Base-by-base conservation (phyloP, 345 rosid species). In the Brassica napus region DNA sequence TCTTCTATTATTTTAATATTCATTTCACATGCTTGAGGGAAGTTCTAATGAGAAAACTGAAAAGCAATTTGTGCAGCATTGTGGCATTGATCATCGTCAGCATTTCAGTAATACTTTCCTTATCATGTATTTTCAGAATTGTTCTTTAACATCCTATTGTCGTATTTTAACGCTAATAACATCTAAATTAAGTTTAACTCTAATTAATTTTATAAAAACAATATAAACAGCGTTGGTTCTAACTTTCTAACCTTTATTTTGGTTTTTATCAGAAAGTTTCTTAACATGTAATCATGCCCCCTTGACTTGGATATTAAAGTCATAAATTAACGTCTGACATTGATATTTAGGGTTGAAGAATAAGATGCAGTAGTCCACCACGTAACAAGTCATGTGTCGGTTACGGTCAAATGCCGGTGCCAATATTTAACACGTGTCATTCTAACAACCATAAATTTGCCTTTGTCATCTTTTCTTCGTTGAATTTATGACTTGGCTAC, bases 351-450 rank as follows among this genome's bases (percentile, higher is more conserved):
- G 65, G 82, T 34, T 58, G 54, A 42, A 32, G 74, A 73, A 73
- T 49, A 79, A 54, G 26, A 63, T 30, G 62, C 35, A 74, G 1
- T 37, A 57, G 84, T 64, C 83, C 37, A 73, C 86, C 92, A 85
- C 91, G 91, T 86, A 91, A 80, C 87, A 52, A 62, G 81, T 47
- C 68, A 74, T 35, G 77, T 86, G 89, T 84, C 89, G 86, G 87
- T 86, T 72, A 70, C 83, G 89, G 97, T 91, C 92, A 89, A 91
- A 85, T 68, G 92, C 79, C 94, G 94, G 97, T 89, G 90, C 91
- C 91, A 71, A 76, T 70, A 49, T 0, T 0, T 14, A 3, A 80
- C 87, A 89, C 91, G 90, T 91, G 90, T 82, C 74, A 16, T 84
- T 65, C 79, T 70, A 3, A 52, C 4, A 71, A 23, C 68, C 77